phyloP scores from a whole-genome alignment of 306 rosid genomes.

The Pyrus communis region DNA sequence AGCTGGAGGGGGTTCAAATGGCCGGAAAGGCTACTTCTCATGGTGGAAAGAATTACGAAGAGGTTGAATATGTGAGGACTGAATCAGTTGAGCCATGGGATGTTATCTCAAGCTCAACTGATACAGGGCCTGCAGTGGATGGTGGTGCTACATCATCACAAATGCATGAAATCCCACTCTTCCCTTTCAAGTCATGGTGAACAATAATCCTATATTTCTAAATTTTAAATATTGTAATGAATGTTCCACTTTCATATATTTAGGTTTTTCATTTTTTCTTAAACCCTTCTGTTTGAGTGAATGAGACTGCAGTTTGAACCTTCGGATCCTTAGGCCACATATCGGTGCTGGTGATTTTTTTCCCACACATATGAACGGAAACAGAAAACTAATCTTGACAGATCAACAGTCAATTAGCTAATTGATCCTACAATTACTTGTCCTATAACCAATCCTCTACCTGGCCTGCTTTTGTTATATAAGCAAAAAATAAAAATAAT shows the following conservation, averaged over 20 bases:
- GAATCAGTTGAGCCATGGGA: slow-evolving; percentile 3
- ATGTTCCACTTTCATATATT: not conserved
- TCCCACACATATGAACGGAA: too few species aligned
- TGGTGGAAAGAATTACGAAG: not conserved
- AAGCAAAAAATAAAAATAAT: too few species aligned
- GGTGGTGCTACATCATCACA: not conserved
- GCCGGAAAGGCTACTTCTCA: not conserved
- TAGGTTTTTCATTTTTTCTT: too few species aligned
- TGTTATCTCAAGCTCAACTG: not conserved
- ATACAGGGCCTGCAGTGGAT: not conserved
- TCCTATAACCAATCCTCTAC: too few species aligned
- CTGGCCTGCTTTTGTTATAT: too few species aligned
- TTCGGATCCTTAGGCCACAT: too few species aligned
- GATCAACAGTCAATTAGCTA: too few species aligned
- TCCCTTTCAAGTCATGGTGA: not conserved
- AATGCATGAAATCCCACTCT: not conserved
- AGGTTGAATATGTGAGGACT: not conserved
- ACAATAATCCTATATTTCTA: not conserved
- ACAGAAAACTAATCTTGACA: too few species aligned
- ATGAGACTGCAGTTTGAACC: too few species aligned
- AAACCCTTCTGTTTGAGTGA: too few species aligned
- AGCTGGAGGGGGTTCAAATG: slow-evolving; percentile 19
- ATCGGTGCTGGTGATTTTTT: too few species aligned
- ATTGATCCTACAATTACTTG: too few species aligned
- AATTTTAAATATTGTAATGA: not conserved